These are phyloP conservation scores for Saccharomyces hybrid DNA, from an alignment of 1,139 yeast species.

Conservation along the genomic window DNA sequence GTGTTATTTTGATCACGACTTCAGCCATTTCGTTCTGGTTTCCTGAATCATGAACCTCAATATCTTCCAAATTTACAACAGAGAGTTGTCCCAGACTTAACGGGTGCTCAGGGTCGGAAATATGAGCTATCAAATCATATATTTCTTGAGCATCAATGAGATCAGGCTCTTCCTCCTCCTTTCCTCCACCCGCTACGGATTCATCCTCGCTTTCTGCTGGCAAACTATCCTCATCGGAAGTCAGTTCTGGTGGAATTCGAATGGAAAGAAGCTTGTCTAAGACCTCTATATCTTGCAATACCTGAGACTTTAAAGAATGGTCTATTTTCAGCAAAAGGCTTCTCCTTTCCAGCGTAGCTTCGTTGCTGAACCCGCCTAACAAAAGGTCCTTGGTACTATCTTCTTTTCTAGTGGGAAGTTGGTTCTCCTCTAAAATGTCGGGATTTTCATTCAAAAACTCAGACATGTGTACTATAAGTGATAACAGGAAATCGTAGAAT, in stretches of 20 bases:
- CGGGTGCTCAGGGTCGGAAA: slow-evolving; percentile 98
- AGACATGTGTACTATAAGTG: slow-evolving; percentile 24
- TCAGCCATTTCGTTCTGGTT: slow-evolving; percentile 53
- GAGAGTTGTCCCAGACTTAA: slow-evolving; percentile 89
- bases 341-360: slow-evolving; percentile 20
- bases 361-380: slow-evolving; percentile 19
- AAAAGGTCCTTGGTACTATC: slow-evolving; percentile 19
- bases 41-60: slow-evolving; percentile 54
- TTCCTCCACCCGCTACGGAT: slow-evolving; percentile 7
- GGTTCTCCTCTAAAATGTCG: slow-evolving; percentile 64
- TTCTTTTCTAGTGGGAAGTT: slow-evolving; percentile 60
- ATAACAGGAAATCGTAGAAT: background rate
- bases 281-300: slow-evolving; percentile 24
- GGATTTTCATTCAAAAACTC: slow-evolving; percentile 94
- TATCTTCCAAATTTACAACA: slow-evolving; percentile 81
- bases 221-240: slow-evolving; percentile 13
- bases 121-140: slow-evolving; percentile 68
- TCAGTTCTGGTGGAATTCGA: slow-evolving; percentile 20
- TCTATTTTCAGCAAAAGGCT: slow-evolving; percentile 23
- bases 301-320: slow-evolving; percentile 19
- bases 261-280: slow-evolving; percentile 19
- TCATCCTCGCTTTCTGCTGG: background rate
- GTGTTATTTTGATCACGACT: slow-evolving; percentile 79
- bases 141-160: slow-evolving; percentile 73
- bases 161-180: slow-evolving; percentile 44